Percentiles rank a stretch among this genome's conserved stretches.
These are phyloP conservation scores for Cyberlindnera amylophila DNA, from an alignment of 805 yeast genomes.

Conservation along the genomic window DNA sequence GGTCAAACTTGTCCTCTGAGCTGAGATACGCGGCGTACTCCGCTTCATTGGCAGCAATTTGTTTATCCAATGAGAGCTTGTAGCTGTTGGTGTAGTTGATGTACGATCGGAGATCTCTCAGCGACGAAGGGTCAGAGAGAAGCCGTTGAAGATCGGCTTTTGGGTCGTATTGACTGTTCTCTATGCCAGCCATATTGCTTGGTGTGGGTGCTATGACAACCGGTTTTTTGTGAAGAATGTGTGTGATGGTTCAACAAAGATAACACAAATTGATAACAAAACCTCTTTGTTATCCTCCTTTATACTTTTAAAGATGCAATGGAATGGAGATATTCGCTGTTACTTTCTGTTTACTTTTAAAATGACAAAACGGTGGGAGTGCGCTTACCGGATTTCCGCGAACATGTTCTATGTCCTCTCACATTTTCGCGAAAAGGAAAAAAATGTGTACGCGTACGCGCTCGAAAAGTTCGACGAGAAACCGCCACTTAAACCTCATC, in stretches of 20 bases:
- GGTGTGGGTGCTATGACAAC: background rate
- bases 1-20: conserved; percentile 13
- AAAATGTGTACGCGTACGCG: background rate
- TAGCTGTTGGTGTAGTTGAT: conserved; percentile 47
- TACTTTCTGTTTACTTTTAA: too few relatives aligned
- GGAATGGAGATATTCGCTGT: too few relatives aligned
- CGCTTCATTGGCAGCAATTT: conserved; percentile 37
- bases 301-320: too few relatives aligned
- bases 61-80: conserved; percentile 44
- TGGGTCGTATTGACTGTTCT: conserved; percentile 44
- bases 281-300: too few relatives aligned
- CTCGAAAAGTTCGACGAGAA: background rate
- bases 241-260: too few relatives aligned
- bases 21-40: conserved; percentile 4
- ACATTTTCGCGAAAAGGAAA: background rate
- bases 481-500: background rate
- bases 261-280: too few relatives aligned
- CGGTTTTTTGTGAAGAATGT: background rate
- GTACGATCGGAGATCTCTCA: conserved; percentile 48
- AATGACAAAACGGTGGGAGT: too few relatives aligned
- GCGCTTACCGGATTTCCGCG: too few relatives aligned
- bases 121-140: conserved; percentile 46
- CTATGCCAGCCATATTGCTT: background rate
- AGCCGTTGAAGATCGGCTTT: conserved; percentile 46
- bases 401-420: too few relatives aligned